Evolutionary conservation across 1,284 basidiomycete genomes (phyloP).

Genomic region (Cryptococcus deneoformans): DNA sequence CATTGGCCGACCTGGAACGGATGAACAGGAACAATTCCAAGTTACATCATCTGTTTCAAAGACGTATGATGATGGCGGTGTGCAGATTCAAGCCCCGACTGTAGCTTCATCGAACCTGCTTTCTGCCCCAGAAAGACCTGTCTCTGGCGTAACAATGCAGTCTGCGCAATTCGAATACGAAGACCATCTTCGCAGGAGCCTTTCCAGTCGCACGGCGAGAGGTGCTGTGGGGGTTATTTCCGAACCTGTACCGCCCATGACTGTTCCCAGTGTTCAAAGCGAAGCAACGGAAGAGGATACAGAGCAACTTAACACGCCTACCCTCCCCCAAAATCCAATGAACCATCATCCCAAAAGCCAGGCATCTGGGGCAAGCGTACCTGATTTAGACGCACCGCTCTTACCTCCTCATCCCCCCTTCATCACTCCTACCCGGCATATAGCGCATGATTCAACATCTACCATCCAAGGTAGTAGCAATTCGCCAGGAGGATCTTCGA

Average conservation of each 20-base stretch:
- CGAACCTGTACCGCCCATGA: slow-evolving; percentile 11
- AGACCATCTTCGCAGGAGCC: slow-evolving; percentile 34
- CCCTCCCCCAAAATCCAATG: neutral
- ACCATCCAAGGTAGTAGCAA: slow-evolving; percentile 17
- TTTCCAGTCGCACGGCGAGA: slow-evolving; percentile 41
- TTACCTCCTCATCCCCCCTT: slow-evolving; percentile 20
- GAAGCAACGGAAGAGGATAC: neutral
- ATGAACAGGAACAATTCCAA: too few relatives aligned
- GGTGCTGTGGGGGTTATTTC: slow-evolving; percentile 17
- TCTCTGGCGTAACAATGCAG: slow-evolving; percentile 33
- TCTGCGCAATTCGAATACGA: slow-evolving; percentile 46
- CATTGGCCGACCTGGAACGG: too few relatives aligned
- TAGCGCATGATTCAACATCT: slow-evolving; percentile 28
- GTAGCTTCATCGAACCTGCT: slow-evolving; percentile 6
- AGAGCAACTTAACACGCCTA: slow-evolving; percentile 1
- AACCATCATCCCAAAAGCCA: neutral
- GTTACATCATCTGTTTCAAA: neutral
- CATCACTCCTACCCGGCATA: slow-evolving; percentile 23
- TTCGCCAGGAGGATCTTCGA: neutral
- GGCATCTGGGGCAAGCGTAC: neutral
- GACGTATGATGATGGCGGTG: neutral
- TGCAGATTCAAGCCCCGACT: neutral
- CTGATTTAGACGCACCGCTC: slow-evolving; percentile 6
- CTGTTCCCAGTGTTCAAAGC: neutral
- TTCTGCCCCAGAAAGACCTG: slow-evolving; percentile 26